Base-by-base conservation (phyloP, 495 filamentous ascomycete species). In the Aspergillus homomorphus region DNA sequence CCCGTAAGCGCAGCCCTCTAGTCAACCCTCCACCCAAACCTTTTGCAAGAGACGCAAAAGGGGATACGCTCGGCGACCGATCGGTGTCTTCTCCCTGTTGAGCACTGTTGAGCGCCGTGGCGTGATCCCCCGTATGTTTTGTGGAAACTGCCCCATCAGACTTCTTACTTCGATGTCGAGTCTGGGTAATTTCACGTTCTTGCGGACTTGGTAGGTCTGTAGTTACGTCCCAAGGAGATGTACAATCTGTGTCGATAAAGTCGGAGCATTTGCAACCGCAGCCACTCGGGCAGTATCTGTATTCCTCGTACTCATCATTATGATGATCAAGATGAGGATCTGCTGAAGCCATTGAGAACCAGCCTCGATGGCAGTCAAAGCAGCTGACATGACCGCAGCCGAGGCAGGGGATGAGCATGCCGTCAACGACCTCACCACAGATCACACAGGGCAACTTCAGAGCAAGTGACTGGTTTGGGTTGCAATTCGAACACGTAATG, bases 311-410 rank as follows among this genome's bases (percentile, higher is more conserved):
- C 42, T 60, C 58, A 15, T 58, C 50, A 43, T 53, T 30, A 24
- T 54, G 41, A 1, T 54, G 16, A 24, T 66, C 53, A 18, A 33
- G 16, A 20, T 56, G 49, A 38, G 41, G 19, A 15, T 60, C 52
- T 43, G 58, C 46, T 3, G 54, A 58, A 9, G 49, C 41, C 42
- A 46, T 66, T 18, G 58, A 67, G 63, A 81, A 77, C 73, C 78
- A 76, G 44, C 51, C 66, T 38, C 54, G 64, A 51, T 80, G 76
- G 60, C 80, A 83, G 15, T 72, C 65, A 45, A 79, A 76, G 59
- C 80, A 81, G 64, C 78, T 69, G 14, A 80, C 77, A 58, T 83
- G 80, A 24, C 80, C 79, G 57, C 80, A 83, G 44, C 69, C 73
- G 8, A 81, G 70, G 61, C 80, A 83, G 10, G 80, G 80, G 0